A percentile compares a stretch with the other conserved stretches of the same genome.
Evolutionary conservation across 768 basidiomycete species (phyloP).

Genomic region (Leccinum imitatum): DNA sequence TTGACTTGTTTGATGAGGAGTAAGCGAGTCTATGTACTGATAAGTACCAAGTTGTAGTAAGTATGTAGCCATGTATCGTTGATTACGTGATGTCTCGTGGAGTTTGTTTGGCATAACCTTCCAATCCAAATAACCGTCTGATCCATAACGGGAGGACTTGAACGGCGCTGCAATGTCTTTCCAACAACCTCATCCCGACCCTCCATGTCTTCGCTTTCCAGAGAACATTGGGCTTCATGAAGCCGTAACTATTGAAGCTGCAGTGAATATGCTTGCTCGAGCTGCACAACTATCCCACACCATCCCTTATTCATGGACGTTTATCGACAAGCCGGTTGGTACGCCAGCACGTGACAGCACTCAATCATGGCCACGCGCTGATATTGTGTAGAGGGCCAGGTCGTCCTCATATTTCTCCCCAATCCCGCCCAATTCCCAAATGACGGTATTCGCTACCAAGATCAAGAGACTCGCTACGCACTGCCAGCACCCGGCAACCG

Average conservation of each 20-base stretch:
- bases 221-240: slow-evolving; percentile 59
- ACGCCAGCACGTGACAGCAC: slow-evolving; percentile 17
- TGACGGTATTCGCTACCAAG: slow-evolving; percentile 78
- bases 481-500: slow-evolving; percentile 50
- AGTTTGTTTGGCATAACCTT: slow-evolving; percentile 30
- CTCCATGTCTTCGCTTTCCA: slow-evolving; percentile 69
- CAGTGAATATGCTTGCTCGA: slow-evolving; percentile 58
- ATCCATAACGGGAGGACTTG: slow-evolving; percentile 17
- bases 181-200: slow-evolving; percentile 54
- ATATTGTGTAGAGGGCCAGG: slow-evolving; percentile 53
- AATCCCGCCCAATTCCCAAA: slow-evolving; percentile 60
- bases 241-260: slow-evolving; percentile 55
- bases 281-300: slow-evolving; percentile 56
- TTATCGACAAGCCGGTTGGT: slow-evolving; percentile 79
- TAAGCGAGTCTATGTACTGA: slow-evolving; percentile 3
- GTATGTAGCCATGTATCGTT: neutral
- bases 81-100: slow-evolving; percentile 6
- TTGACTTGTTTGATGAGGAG: slow-evolving; percentile 61
- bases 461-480: slow-evolving; percentile 61
- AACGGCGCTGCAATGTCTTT: slow-evolving; percentile 25
- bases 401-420: slow-evolving; percentile 65
- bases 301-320: slow-evolving; percentile 69
- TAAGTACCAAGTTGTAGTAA: neutral
- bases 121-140: slow-evolving; percentile 30
- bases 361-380: neutral